phyloP scores from a whole-genome alignment of 2,329 filamentous ascomycete genomes.

The Verruconis gallopava region DNA sequence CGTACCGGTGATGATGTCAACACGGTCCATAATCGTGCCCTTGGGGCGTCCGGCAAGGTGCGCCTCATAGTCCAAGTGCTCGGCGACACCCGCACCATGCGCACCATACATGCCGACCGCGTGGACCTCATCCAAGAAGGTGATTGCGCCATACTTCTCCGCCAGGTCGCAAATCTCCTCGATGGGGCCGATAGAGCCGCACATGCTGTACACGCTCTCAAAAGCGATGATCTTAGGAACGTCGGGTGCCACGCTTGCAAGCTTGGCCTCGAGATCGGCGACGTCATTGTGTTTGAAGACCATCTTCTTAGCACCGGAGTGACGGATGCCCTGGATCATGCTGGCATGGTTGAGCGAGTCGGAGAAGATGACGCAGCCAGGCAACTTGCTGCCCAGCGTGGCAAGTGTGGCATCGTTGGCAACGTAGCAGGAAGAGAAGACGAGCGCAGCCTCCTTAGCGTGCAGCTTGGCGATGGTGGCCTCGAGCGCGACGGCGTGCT shows the following conservation, averaged over 20 bases:
- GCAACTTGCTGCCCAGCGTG: constrained; percentile 91
- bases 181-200: constrained; percentile 90
- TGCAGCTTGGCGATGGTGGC: constrained; percentile 73
- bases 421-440: constrained; percentile 96
- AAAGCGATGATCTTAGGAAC: constrained; percentile 97
- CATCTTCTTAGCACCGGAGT: constrained; percentile 92
- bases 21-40: constrained; percentile 85
- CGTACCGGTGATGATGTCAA: constrained; percentile 96
- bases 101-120: constrained; percentile 99
- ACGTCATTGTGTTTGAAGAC: constrained; percentile 98
- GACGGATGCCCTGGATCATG: constrained; percentile 98
- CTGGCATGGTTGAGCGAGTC: constrained; percentile 96
- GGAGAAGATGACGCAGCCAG: constrained; percentile 93
- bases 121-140: constrained; percentile 96
- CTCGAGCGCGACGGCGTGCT: constrained; percentile 80
- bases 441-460: constrained; percentile 79
- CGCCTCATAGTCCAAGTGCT: constrained; percentile 89
- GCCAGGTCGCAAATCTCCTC: constrained; percentile 91
- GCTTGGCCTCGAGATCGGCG: constrained; percentile 81
- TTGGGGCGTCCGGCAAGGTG: constrained; percentile 61
- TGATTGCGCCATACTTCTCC: constrained; percentile 94
- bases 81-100: constrained; percentile 85
- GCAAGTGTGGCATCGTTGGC: constrained; percentile 95
- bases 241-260: constrained; percentile 72
- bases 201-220: constrained; percentile 99